Evolutionary conservation across 345 rosid species (phyloP).

Genomic region (Nephelium lappaceum): DNA sequence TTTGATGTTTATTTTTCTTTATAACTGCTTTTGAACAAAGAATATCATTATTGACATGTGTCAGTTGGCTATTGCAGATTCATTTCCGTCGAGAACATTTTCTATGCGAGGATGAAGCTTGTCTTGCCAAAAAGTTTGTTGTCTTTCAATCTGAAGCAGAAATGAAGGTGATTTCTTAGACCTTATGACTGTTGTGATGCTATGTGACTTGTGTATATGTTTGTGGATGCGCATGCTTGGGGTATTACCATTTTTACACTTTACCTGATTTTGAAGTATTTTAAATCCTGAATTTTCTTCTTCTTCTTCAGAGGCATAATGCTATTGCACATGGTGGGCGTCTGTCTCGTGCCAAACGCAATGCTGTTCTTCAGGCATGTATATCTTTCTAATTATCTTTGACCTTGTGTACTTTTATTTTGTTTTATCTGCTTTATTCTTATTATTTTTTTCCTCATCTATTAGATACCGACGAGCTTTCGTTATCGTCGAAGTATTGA

Average conservation of each 20-base stretch:
- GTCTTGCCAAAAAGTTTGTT: constrained; percentile 87
- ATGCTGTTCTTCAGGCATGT: constrained; percentile 89
- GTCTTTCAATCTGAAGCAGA: constrained; percentile 88
- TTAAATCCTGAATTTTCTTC: constrained; percentile 5
- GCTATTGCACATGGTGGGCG: constrained; percentile 90
- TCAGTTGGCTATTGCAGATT: constrained; percentile 51
- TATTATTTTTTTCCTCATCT: constrained; percentile 6
- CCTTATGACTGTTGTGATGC: neutral
- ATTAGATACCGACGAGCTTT: constrained; percentile 94
- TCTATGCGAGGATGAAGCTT: constrained; percentile 92
- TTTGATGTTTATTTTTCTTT: neutral
- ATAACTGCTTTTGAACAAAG: neutral
- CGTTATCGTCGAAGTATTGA: constrained; percentile 58
- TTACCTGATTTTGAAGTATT: neutral
- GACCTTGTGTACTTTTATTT: neutral
- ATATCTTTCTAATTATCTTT: neutral
- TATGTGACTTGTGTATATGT: neutral
- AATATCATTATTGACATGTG: neutral
- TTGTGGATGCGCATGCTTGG: neutral
- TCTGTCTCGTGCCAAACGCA: constrained; percentile 93
- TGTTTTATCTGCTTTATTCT: neutral
- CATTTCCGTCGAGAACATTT: constrained; percentile 89
- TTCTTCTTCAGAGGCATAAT: constrained; percentile 77
- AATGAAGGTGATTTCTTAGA: constrained; percentile 66
- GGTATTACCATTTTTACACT: neutral